Evolutionary conservation across 2,329 filamentous ascomycete species (phyloP).

Genomic region (Exophiala lecanii-corni): DNA sequence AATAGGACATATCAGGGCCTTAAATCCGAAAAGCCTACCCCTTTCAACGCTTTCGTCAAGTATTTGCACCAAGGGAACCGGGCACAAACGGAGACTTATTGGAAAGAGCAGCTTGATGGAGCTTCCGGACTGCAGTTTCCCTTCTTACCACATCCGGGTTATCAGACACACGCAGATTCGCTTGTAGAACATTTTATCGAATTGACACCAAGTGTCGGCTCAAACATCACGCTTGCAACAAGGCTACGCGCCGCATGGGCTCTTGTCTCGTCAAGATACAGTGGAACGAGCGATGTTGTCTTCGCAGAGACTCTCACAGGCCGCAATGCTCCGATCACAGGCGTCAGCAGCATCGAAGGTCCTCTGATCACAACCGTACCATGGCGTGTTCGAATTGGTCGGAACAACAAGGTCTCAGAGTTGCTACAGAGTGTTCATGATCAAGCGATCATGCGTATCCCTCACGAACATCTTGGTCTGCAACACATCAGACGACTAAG

Average conservation of each 20-base stretch:
- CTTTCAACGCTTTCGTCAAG: conserved; percentile 27
- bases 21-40: conserved; percentile 13
- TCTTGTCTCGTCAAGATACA: conserved; percentile 42
- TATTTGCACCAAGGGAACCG: conserved; percentile 23
- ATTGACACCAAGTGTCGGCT: conserved; percentile 4
- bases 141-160: conserved; percentile 10
- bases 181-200: conserved; percentile 4
- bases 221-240: conserved; percentile 28
- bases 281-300: conserved; percentile 44
- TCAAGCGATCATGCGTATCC: conserved; percentile 53
- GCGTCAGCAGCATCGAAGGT: conserved; percentile 38
- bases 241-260: conserved; percentile 45
- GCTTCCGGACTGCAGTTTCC: conserved; percentile 16
- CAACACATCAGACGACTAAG: conserved; percentile 51
- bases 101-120: conserved; percentile 19
- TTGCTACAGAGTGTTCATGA: conserved; percentile 56
- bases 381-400: conserved; percentile 38
- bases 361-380: conserved; percentile 41
- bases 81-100: conserved; percentile 17
- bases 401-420: conserved; percentile 36
- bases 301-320: conserved; percentile 43
- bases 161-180: conserved; percentile 13
- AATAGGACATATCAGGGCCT: conserved; percentile 19
- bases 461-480: conserved; percentile 58
- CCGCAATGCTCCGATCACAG: conserved; percentile 32